Conservation (phyloP, 2,329 filamentous ascomycete species). For the Paradendryphiella salina region DNA sequence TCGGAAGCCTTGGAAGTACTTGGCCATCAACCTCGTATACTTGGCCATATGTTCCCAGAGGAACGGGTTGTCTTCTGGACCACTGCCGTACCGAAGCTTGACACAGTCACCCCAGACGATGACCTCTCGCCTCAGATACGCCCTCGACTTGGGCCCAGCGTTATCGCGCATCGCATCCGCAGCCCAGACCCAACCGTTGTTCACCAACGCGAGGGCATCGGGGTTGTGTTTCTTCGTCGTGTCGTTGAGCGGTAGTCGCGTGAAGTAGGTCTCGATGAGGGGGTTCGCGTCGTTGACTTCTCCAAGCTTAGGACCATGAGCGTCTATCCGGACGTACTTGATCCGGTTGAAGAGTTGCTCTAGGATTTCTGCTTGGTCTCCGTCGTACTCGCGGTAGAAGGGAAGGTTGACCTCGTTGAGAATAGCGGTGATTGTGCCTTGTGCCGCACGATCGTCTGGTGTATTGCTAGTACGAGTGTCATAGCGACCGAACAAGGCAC, state of each 20-base stretch:
- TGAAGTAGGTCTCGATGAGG: conserved; percentile 93
- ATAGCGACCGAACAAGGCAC: conserved; percentile 69
- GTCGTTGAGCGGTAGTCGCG: conserved; percentile 77
- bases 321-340: conserved; percentile 93
- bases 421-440: conserved; percentile 61
- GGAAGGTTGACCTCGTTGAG: conserved; percentile 84
- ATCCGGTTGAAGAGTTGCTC: conserved; percentile 92
- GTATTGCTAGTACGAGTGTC: conserved; percentile 55
- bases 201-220: conserved; percentile 79
- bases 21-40: conserved; percentile 89
- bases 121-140: conserved; percentile 94
- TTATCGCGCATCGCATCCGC: conserved; percentile 94
- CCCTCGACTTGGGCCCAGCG: conserved; percentile 82
- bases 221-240: conserved; percentile 75
- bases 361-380: conserved; percentile 77
- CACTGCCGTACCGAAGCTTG: conserved; percentile 85
- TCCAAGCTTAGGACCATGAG: conserved; percentile 84
- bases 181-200: conserved; percentile 99
- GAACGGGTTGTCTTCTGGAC: conserved; percentile 83
- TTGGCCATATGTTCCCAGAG: conserved; percentile 95
- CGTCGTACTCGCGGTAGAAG: conserved; percentile 90
- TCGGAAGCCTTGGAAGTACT: conserved; percentile 91
- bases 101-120: conserved; percentile 99
- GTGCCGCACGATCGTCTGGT: conserved; percentile 58
- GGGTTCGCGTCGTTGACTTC: conserved; percentile 76